Percentiles rank a stretch among this genome's conserved stretches.
Conservation (phyloP, 83 land plant genomes). For the Picea mariana region DNA sequence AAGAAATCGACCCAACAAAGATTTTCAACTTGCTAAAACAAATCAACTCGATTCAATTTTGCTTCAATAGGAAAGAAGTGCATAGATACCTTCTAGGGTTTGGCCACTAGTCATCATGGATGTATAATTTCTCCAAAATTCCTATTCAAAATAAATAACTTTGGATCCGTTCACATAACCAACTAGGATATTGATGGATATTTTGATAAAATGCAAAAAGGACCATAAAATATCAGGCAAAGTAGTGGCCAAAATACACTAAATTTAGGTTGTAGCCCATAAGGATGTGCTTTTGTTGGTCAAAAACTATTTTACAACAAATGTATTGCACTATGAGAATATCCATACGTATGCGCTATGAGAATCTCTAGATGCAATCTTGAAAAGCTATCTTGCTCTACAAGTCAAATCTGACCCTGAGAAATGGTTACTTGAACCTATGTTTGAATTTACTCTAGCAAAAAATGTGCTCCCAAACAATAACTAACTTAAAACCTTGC, state of each 20-base stretch:
- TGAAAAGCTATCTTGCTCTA: neutral
- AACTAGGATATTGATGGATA: neutral
- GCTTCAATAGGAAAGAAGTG: too few relatives aligned
- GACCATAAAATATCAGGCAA: neutral
- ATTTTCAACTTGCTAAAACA: too few relatives aligned
- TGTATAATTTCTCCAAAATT: too few relatives aligned
- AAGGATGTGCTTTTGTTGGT: neutral
- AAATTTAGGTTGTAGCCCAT: neutral
- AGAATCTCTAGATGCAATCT: neutral
- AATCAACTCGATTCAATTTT: too few relatives aligned
- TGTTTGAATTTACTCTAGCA: conserved; percentile 21
- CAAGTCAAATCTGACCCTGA: neutral
- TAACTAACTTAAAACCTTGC: conserved; percentile 19
- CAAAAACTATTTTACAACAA: conserved; percentile 6
- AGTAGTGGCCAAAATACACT: neutral
- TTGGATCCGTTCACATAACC: too few relatives aligned
- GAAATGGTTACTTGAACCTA: neutral
- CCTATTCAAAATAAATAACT: too few relatives aligned
- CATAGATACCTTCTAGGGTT: too few relatives aligned
- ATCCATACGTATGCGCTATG: neutral
- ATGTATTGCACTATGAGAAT: neutral
- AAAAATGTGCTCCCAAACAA: conserved; percentile 17
- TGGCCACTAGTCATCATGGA: too few relatives aligned
- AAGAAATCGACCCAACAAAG: too few relatives aligned
- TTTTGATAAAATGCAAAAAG: conserved; percentile 1